Evolutionary conservation across 2,329 filamentous ascomycete genomes (phyloP), one percentile per base, ranked within the genome.

Genomic region (Exophiala oligosperma): DNA sequence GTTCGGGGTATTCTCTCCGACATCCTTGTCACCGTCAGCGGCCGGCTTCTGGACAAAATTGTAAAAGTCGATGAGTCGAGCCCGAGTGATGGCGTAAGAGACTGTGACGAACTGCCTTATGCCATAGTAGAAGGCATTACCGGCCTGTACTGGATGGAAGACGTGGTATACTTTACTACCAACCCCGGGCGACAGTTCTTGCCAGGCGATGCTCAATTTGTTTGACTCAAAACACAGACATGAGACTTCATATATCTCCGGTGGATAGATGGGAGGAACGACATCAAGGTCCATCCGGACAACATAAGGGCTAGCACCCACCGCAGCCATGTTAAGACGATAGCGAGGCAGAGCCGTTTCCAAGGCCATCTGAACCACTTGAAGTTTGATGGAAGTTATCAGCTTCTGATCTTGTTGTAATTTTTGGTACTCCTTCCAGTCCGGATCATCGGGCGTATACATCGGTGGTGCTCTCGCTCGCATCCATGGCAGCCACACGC

Each of bases 401-500:
- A 54, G 49, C 44, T 64, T 64, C 50, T 62, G 38, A 54, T 68
- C 64, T 17, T 54, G 49, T 23, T 61, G 50, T 17, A 67, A 43
- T 23, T 50, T 54, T 47, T 61, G 62, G 46, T 60, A 64, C 26
- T 59, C 57, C 37, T 64, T 61, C 61, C 54, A 66, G 23, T 64
- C 64, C 14, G 59, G 63, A 53, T 66, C 64, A 17, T 60, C 54
- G 2, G 62, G 43, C 8, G 37, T 48, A 41, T 64, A 66, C 4
- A 46, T 28, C 11, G 47, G 47, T 1, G 46, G 32, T 28, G 48
- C 49, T 29, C 40, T 51, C n/a, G 53, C 48, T 2, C 64, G 63
- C 32, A 65, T 47, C 64, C 64, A 66, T n/a, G 63, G 63, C 4
- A 65, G 50, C 52, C 59, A 64, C 7, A 65, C 53, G 35, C 56